These are phyloP conservation scores for Ascochyta fabae DNA, from an alignment of 2,329 filamentous ascomycete species.

Conservation along the genomic window DNA sequence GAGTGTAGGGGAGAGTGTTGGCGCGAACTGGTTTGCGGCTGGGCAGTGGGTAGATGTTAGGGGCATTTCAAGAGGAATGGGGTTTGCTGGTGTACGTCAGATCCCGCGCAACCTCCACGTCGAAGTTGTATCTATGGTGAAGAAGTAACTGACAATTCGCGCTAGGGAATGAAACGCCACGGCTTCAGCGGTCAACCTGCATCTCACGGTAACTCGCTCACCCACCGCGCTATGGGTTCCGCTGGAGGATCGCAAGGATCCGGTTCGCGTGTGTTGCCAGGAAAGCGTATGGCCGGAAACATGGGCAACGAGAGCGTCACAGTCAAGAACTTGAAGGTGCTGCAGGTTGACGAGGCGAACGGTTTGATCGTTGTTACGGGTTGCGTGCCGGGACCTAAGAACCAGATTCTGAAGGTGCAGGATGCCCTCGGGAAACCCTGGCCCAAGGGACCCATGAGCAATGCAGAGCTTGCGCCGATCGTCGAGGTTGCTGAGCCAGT, in stretches of 20 bases:
- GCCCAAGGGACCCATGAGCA: conserved; percentile 58
- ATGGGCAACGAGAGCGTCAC: conserved; percentile 93
- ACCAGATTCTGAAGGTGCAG: conserved; percentile 81
- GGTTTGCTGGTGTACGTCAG: conserved; percentile 76
- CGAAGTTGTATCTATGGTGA: not conserved
- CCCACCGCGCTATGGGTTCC: conserved; percentile 91
- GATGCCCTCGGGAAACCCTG: conserved; percentile 90
- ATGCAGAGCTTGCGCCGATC: conserved; percentile 27
- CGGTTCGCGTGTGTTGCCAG: conserved; percentile 89
- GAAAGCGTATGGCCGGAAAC: conserved; percentile 96
- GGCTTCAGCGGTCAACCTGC: conserved; percentile 88
- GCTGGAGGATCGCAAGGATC: conserved; percentile 88
- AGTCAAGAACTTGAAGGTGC: conserved; percentile 86
- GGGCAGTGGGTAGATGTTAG: conserved; percentile 91
- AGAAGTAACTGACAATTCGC: conserved; percentile 8
- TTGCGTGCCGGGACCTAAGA: conserved; percentile 85
- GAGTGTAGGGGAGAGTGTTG: conserved; percentile 75
- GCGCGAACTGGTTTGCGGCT: conserved; percentile 87
- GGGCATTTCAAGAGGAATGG: conserved; percentile 82
- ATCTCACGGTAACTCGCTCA: conserved; percentile 93
- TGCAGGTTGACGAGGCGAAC: conserved; percentile 85
- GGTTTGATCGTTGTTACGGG: conserved; percentile 88
- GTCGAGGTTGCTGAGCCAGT: conserved; percentile 16
- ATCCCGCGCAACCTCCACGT: not conserved
- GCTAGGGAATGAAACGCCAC: conserved; percentile 88